Base-by-base conservation (phyloP, 1,139 yeast species). In the Zygotorulaspora mrakii region DNA sequence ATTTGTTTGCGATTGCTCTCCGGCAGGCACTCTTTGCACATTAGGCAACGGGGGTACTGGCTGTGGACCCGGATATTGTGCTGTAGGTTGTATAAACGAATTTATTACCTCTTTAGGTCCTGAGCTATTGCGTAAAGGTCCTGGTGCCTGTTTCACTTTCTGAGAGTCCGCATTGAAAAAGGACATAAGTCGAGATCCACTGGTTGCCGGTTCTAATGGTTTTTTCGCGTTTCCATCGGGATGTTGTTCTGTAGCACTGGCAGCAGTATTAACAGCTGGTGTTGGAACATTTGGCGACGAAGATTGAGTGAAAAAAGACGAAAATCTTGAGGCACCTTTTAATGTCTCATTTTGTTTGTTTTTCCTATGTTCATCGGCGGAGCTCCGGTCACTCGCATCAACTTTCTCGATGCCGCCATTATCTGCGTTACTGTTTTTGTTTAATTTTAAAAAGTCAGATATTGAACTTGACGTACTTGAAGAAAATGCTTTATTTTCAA, bases 121-220 rank as follows among this genome's bases (percentile, higher is more conserved):
- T 18, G 29, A 21, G 17, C 35, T 23, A 17, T 27, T 35, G 14
- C 27, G 23, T n/a, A 40, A n/a, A 11, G 33, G 17, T n/a, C 17
- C 28, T n/a, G 34, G 33, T 12, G 17, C 21, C 17, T 35, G 37
- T 12, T 20, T 35, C 31, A 47, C 46, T n/a, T 49, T 40, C 12
- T 39, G 42, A 13, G 46, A 33, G 17, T 47, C 43, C 13, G 48
- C 50, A 18, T 54, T 50, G 39, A 59, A 59, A 31, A 60, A 57
- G 8, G 59, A 54, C 51, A 60, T 50, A 37, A 60, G 42, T 38
- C 57, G 51, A 13, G 63, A 60, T 6, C 59, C 56, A 37, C 57
- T 48, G 18, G 51, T 9, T 16, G 9, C 16, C 10, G 39, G 17
- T 43, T 38, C 27, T 33, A 32, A 9, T 23, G 31, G 18, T 38